Conservation (phyloP, 805 yeast species). For the Yarrowia sp. region DNA sequence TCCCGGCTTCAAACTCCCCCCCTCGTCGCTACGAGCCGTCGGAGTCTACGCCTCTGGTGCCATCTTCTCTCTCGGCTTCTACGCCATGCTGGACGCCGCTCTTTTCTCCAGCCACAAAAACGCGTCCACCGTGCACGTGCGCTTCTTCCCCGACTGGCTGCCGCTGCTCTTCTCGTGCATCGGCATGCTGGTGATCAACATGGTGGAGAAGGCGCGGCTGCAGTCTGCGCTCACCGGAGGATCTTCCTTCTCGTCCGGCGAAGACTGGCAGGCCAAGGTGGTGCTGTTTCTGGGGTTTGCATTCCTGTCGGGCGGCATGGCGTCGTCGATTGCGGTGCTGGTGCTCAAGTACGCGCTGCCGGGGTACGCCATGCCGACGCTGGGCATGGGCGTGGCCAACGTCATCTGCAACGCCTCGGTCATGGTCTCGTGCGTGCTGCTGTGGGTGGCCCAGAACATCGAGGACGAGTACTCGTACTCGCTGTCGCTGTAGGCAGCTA, state of each 20-base stretch:
- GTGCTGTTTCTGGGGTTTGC: slow-evolving; percentile 91
- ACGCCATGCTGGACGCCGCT: slow-evolving; percentile 87
- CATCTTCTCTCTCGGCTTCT: slow-evolving; percentile 77
- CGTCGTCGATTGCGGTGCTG: slow-evolving; percentile 86
- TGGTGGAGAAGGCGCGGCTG: slow-evolving; percentile 65
- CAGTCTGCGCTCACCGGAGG: slow-evolving; percentile 34
- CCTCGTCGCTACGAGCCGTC: slow-evolving; percentile 30
- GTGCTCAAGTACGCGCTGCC: slow-evolving; percentile 80
- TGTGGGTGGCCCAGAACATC: slow-evolving; percentile 93
- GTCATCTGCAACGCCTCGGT: slow-evolving; percentile 74
- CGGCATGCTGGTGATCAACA: slow-evolving; percentile 80
- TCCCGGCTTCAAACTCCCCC: slow-evolving; percentile 22
- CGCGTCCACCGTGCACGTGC: slow-evolving; percentile 81
- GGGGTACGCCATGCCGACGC: slow-evolving; percentile 77
- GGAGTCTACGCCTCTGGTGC: slow-evolving; percentile 40
- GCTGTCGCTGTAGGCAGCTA: slow-evolving; percentile 56
- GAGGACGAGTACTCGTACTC: slow-evolving; percentile 96
- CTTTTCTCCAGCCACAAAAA: slow-evolving; percentile 80
- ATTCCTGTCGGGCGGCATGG: slow-evolving; percentile 86
- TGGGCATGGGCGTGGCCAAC: slow-evolving; percentile 91
- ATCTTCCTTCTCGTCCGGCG: slow-evolving; percentile 43
- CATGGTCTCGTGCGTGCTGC: slow-evolving; percentile 81
- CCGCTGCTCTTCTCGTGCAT: slow-evolving; percentile 84
- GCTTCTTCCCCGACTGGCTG: slow-evolving; percentile 86
- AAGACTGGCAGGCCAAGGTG: slow-evolving; percentile 92